phyloP scores from a whole-genome alignment of 176 grass and related monocot genomes.

The Triticum urartu region DNA sequence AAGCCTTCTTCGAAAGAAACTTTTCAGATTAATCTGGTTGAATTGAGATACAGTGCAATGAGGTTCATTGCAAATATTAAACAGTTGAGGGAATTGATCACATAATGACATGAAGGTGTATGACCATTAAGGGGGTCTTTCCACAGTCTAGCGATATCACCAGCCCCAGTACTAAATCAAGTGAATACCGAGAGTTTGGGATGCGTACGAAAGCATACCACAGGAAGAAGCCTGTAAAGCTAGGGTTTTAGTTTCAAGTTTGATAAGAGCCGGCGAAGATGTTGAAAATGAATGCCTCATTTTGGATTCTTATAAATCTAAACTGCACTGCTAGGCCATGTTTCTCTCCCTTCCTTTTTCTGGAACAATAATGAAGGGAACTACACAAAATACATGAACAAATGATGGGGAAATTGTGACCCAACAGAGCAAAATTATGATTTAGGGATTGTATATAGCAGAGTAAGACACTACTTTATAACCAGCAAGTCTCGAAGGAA shows the following conservation, averaged over 20 bases:
- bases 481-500: not conserved
- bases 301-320: not conserved
- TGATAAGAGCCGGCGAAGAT: conserved; percentile 70
- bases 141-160: too few species aligned
- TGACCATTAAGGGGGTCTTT: too few species aligned
- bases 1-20: too few species aligned
- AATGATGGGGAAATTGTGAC: not conserved
- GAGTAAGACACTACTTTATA: not conserved
- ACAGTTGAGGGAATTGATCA: too few species aligned
- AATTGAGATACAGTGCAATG: too few species aligned
- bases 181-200: conserved; percentile 82
- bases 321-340: not conserved
- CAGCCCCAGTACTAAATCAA: conserved; percentile 20
- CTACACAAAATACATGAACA: conserved; percentile 17
- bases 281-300: conserved; percentile 46
- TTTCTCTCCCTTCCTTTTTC: not conserved
- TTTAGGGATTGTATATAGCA: not conserved
- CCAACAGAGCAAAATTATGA: not conserved
- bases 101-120: too few species aligned
- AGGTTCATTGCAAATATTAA: too few species aligned
- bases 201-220: conserved; percentile 83
- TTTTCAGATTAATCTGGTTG: too few species aligned
- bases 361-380: not conserved
- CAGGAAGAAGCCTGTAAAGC: conserved; percentile 84
- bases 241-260: conserved; percentile 86